Base-by-base conservation (phyloP, 2,329 filamentous ascomycete genomes). In the Fusarium solani-melongenae region DNA sequence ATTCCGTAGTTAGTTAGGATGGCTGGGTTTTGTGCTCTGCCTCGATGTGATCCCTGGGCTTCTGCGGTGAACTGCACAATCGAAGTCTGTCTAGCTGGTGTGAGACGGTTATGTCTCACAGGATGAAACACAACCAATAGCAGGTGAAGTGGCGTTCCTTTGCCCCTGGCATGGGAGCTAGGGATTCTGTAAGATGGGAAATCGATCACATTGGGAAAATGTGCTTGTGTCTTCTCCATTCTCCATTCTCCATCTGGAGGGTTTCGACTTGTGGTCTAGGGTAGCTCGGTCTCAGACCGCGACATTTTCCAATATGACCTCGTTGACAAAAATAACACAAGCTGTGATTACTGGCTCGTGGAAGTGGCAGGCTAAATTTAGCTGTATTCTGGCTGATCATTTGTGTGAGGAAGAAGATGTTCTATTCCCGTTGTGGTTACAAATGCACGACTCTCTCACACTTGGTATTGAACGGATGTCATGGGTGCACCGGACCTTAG, bases 61-160 rank as follows among this genome's bases (percentile, higher is more conserved):
- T 24, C 36, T 11, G 34, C 10, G 34, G 33, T 20, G 36, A 58
- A 20, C 11, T 58, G 34, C 22, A 14, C 56, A 20, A 14, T 10
- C 15, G 56, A 31, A 17, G 56, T 57, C 55, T 27, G 22, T 14
- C 55, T 5, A 56, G 55, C 34, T 38, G 55, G 33, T 29, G 34
- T 57, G 55, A 57, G 55, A 39, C 55, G 10, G 6, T 39, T n/a
- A 14, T n/a, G 31, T 33, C 31, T 56, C 31, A 56, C n/a, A 2
- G 4, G 10, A 10, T 27, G 33, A 27, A 27, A 57, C 55, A 38
- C 10, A 22, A 24, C 55, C 55, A 39, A 36, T 36, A 2, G 15
- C 6, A 39, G 6, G 39, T 9, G 15, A 24, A 24, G n/a, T 39
- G 55, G 55, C 55, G 6, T 39, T 39, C 34, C 10, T 24, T 36